These are phyloP conservation scores for Phytophthora pseudosyringae DNA, from an alignment of 352 stramenopile species.

Conservation along the genomic window DNA sequence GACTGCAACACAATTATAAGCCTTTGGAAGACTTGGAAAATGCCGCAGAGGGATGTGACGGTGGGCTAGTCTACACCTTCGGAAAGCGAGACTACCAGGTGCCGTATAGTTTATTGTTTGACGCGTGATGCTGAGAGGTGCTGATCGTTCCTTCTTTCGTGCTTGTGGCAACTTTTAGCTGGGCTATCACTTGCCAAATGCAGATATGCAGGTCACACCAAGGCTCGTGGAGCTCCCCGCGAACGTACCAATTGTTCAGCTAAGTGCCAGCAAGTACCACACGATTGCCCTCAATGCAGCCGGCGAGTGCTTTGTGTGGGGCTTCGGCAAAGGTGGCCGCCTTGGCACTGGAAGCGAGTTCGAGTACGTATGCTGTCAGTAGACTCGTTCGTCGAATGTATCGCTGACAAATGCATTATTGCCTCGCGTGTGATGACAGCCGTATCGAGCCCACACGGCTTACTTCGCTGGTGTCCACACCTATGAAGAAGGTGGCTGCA, in stretches of 20 bases:
- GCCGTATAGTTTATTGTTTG: not conserved
- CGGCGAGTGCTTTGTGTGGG: conserved; percentile 82
- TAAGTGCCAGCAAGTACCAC: conserved; percentile 86
- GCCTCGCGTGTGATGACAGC: conserved; percentile 27
- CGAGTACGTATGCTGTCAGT: conserved; percentile 50
- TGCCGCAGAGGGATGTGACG: conserved; percentile 7
- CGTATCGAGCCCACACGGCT: conserved; percentile 71
- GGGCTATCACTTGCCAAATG: conserved; percentile 84
- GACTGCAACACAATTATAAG: conserved; percentile 8
- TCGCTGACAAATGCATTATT: conserved; percentile 4
- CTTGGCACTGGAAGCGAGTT: conserved; percentile 81
- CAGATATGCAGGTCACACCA: conserved; percentile 72
- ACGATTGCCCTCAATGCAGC: conserved; percentile 69
- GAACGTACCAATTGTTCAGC: conserved; percentile 57
- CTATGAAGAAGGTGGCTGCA: conserved; percentile 70
- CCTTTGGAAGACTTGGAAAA: conserved; percentile 18
- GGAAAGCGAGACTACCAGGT: conserved; percentile 89
- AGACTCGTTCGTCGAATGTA: not conserved
- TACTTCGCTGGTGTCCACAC: conserved; percentile 52
- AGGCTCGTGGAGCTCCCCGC: conserved; percentile 67
- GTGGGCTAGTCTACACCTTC: conserved; percentile 81
- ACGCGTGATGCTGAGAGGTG: not conserved
- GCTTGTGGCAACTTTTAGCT: conserved; percentile 42
- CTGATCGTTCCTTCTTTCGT: conserved; percentile 10
- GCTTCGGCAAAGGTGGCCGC: conserved; percentile 82